These are phyloP conservation scores for Sclerotinia trifoliorum DNA, from an alignment of 2,329 filamentous ascomycete genomes.

Conservation along the genomic window DNA sequence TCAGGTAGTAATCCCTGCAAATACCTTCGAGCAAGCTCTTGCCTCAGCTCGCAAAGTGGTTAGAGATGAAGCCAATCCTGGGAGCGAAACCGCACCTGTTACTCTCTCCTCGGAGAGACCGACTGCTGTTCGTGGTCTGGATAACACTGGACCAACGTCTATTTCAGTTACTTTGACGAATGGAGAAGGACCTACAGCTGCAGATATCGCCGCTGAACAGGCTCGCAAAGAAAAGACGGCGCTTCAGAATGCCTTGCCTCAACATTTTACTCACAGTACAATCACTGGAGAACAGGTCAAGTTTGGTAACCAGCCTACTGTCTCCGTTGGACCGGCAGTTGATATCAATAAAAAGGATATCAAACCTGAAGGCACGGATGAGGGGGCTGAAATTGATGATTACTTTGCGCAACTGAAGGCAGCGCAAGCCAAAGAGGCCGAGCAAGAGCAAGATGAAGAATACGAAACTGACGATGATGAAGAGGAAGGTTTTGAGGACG, in stretches of 20 bases:
- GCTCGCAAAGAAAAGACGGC: slow-evolving; percentile 65
- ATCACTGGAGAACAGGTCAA: slow-evolving; percentile 63
- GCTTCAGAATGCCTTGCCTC: slow-evolving; percentile 66
- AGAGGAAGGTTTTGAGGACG: slow-evolving; percentile 50
- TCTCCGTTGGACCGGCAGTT: slow-evolving; percentile 41
- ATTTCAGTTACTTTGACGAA: slow-evolving; percentile 70
- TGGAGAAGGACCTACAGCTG: slow-evolving; percentile 63
- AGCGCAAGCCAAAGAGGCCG: slow-evolving; percentile 53
- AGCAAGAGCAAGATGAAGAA: slow-evolving; percentile 52
- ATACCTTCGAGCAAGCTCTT: slow-evolving; percentile 69
- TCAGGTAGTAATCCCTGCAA: slow-evolving; percentile 68
- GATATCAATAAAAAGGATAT: slow-evolving; percentile 50
- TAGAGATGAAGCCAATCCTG: slow-evolving; percentile 66
- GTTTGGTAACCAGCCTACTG: slow-evolving; percentile 41
- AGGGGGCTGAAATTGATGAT: slow-evolving; percentile 59
- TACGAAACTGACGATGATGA: slow-evolving; percentile 50
- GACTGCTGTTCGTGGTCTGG: slow-evolving; percentile 67
- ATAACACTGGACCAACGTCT: slow-evolving; percentile 64
- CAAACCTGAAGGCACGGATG: slow-evolving; percentile 45
- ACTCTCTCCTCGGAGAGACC: slow-evolving; percentile 55
- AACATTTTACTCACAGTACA: slow-evolving; percentile 71
- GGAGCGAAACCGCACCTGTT: slow-evolving; percentile 57
- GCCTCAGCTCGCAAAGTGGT: slow-evolving; percentile 61
- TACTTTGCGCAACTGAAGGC: slow-evolving; percentile 66
- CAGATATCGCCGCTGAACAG: slow-evolving; percentile 63